These are phyloP conservation scores for Exophiala sp. DNA, from an alignment of 2,329 filamentous ascomycete genomes.

Conservation along the genomic window DNA sequence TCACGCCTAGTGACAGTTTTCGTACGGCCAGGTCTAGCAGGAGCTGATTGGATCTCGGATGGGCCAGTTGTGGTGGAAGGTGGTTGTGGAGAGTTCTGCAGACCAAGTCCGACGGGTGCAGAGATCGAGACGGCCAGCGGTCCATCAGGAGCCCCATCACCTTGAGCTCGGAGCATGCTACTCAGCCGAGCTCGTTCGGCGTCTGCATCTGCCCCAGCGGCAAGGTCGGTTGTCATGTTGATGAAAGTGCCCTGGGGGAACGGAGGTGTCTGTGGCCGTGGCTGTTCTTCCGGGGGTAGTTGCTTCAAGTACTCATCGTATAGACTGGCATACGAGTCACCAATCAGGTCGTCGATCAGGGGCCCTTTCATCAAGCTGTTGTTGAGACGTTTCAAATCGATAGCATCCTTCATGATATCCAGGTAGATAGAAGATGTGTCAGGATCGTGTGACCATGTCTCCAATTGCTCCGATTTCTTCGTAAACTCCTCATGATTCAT, in stretches of 20 bases:
- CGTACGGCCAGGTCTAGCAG: constrained; percentile 38
- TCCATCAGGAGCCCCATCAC: constrained; percentile 23
- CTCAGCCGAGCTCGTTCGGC: constrained; percentile 48
- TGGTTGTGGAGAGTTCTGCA: constrained; percentile 9
- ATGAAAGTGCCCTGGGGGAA: constrained; percentile 27
- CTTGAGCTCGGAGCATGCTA: constrained; percentile 41
- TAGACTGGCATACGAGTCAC: constrained; percentile 78
- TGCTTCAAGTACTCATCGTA: constrained; percentile 62
- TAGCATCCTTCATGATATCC: constrained; percentile 62
- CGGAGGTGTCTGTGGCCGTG: constrained; percentile 8
- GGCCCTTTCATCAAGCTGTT: constrained; percentile 79
- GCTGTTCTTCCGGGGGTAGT: constrained; percentile 27
- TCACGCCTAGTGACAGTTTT: constrained; percentile 60
- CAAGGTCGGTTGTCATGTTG: constrained; percentile 37
- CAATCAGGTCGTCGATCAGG: constrained; percentile 87
- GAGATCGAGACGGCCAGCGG: constrained; percentile 18
- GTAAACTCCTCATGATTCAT: constrained; percentile 65
- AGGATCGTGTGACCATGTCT: constrained; percentile 55
- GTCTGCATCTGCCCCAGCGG: constrained; percentile 41
- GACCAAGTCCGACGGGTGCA: constrained; percentile 26
- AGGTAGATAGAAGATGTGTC: constrained; percentile 49
- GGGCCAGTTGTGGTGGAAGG: constrained; percentile 8
- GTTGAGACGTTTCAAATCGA: constrained; percentile 76
- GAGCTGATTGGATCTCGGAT: constrained; percentile 13
- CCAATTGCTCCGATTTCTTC: constrained; percentile 56